These are phyloP conservation scores for Casuarina equisetifolia DNA, from an alignment of 306 rosid species.

Conservation along the genomic window DNA sequence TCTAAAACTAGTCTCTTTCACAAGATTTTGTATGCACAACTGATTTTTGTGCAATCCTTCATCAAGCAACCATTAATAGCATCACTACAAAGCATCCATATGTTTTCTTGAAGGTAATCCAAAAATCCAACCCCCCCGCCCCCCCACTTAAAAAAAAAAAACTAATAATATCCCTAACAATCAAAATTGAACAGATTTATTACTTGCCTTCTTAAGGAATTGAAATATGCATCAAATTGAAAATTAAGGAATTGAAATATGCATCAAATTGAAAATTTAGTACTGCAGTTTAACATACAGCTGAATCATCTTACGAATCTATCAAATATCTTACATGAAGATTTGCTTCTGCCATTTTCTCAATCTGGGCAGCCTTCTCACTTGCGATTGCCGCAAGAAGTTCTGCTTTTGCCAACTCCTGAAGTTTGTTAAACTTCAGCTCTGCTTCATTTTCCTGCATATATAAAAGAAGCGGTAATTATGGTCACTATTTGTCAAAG, in stretches of 20 bases:
- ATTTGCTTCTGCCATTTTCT: conserved; percentile 87
- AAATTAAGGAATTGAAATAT: conserved; percentile 10
- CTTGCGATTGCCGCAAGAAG: conserved; percentile 73
- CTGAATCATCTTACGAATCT: conserved; percentile 22
- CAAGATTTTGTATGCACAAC: neutral
- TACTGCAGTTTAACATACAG: conserved; percentile 19
- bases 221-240: conserved; percentile 9
- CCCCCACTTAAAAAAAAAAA: no score
- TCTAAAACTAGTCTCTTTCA: neutral
- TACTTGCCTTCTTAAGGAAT: conserved; percentile 16
- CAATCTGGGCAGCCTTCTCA: conserved; percentile 90
- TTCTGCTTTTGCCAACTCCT: conserved; percentile 82
- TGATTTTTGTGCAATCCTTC: neutral
- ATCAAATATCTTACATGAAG: conserved; percentile 65
- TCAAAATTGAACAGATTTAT: conserved; percentile 17
- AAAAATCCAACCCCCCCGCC: neutral
- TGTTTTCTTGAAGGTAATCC: neutral
- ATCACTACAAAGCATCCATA: neutral
- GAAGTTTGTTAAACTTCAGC: conserved; percentile 41
- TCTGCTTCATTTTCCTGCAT: conserved; percentile 76
- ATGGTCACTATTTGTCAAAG: conserved; percentile 25
- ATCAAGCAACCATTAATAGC: neutral
- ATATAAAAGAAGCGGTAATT: conserved; percentile 28
- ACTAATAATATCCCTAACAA: conserved; percentile 6
- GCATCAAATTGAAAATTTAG: neutral